Base-by-base conservation (phyloP, 495 filamentous ascomycete genomes). In the Hyaloscypha hepaticicola region DNA sequence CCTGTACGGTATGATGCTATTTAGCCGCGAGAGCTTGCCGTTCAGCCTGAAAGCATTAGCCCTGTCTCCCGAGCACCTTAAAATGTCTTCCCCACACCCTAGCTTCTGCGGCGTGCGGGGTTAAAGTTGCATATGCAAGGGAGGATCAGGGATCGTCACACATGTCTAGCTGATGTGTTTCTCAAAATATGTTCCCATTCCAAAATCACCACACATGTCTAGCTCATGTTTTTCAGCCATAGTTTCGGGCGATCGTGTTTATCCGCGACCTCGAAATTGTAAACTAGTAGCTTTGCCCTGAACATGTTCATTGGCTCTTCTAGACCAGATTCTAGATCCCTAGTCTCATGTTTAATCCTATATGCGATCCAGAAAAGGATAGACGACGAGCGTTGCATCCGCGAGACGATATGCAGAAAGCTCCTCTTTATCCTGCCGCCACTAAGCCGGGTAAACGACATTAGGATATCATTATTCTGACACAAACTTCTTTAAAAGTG, bases 301-400 rank as follows among this genome's bases (percentile, higher is more conserved):
- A 14, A 58, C 6, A 22, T 25, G 3, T 27, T 45, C 21, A 58
- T 58, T 58, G 56, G 56, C 26, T 31, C 28, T 52, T 24, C 22
- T 28, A 14, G 22, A 31, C 53, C 56, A 45, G 24, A 57, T 31
- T 50, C 61, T 55, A 26, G 25, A 53, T 38, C 50, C 26, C 21
- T 33, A 22, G 5, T 24, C 25, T 25, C 49, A 48, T 61, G 63
- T 51, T 60, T 41, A 48, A 26, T 29, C 41, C 56, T 11, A 55
- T 28, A 66, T 29, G 41, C 57, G 57, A 33, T 66, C 63, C 63
- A 12, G 49, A 66, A 60, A 41, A 16, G 63, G 63, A 48, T 49
- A 66, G 56, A 66, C 63, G 63, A 66, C 52, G 56, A 61, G 63
- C 57, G 51, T 61, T 61, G 48, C 49, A 55, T 56, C 34, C 49